Evolutionary conservation across 257 asterid species (phyloP), one percentile per base, ranked within the genome.

Genomic region (Cruciata laevipes): DNA sequence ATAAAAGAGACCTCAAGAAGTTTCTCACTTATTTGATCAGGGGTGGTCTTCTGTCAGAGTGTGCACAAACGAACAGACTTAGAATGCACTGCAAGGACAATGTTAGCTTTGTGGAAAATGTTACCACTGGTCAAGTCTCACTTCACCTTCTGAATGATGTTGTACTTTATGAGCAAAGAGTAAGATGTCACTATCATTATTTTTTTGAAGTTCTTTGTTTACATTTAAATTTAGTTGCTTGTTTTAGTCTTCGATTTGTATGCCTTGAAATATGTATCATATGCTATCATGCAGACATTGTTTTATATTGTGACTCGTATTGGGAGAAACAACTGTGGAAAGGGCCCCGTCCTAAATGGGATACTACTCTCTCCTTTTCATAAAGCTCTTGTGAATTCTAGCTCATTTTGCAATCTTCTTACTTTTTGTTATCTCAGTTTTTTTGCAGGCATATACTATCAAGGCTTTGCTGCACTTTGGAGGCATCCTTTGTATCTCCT

Each of bases 381-480:
- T 24, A 27, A 56, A 67, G 56, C 20, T 74, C 65, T 44, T 6
- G 18, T 42, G 21, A 59, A 23, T 58, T 57, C 25, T 59, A 11
- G 55, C 64, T 23, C 57, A 25, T 65, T 65, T 60, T 30, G 70
- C 70, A 65, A 57, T 69, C 44, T 75, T 74, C 72, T 82, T 69
- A 82, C 82, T 75, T 72, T 75, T 68, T 80, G 79, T 81, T 72
- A 56, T 80, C 71, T 66, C 84, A 90, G 98, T 85, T 85, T 76
- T 80, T 89, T 68, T 47, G 86, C 82, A 89, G 96, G 83, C 83
- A 84, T 73, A 83, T 90, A 91, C 84, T 96, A 69, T 82, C 94
- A 61, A 77, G 74, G 66, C 75, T 85, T 83, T 85, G 95, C 86
- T 75, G 35, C 76, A 74, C 80, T 68, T 75, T 93, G 79, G 77